Evolutionary conservation across 2,329 filamentous ascomycete species (phyloP), one percentile per base, ranked within the genome.

Genomic region (Penicillium paneum): DNA sequence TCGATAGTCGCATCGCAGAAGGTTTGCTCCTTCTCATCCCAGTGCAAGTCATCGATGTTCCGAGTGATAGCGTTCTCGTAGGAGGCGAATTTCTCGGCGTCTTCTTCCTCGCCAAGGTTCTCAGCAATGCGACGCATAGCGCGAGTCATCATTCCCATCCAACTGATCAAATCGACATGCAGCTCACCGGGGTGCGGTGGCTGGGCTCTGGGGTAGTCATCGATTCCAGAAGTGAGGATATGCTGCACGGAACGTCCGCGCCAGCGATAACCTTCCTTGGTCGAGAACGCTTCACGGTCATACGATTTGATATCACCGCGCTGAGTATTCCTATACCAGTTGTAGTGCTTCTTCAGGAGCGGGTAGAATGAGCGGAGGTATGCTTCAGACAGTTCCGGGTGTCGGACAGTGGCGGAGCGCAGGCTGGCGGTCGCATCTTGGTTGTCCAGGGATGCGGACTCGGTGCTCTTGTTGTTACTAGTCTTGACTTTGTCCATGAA

Each of bases 1-100:
- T 99, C 93, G 56, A 99, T 89, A 0, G 91, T 97, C 1, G 91
- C 91, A 71, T 99, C 94, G 71, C 94, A 99, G 78, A 91, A 99
- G 58, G 88, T 89, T 53, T 90, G 85, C 3, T 87, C 82, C 64
- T 87, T 81, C 52, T 90, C 83, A 17, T 87, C 89, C 94, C 94
- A 99, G 76, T 99, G 94, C 36, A 99, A 81, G 69, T 96, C 91
- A 64, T 94, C 88, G 43, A 97, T 84, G 73, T 99, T 99, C 66
- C 82, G 85, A 53, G 86, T 78, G 58, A 99, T 95, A 13, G 88
- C 91, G 31, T 84, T 83, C 54, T 91, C 83, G 52, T 88, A 88
- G 56, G 83, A 84, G 41, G 78, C 79, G 64, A 93, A 90, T 65
- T 89, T 84, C 21, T 83, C 81, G 0, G 82, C 86, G 63, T 97